A percentile compares a stretch with the other conserved stretches of the same genome.
Conservation (phyloP, 148 eudicot genomes). For the Diospyros lotus region DNA sequence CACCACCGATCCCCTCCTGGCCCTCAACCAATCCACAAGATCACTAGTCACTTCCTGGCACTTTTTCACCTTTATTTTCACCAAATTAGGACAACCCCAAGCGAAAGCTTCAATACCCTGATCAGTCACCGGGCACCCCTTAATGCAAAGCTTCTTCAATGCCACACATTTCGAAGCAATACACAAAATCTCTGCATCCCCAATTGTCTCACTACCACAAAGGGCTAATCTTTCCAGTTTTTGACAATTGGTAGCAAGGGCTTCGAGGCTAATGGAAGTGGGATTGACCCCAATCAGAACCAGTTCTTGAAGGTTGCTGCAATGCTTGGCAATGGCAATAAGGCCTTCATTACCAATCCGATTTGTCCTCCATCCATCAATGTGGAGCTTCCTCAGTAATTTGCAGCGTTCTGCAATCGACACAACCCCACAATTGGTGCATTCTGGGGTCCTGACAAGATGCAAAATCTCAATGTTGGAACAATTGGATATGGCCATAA, state of each 20-base stretch:
- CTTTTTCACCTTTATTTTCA: slow-evolving; percentile 80
- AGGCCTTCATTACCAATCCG: slow-evolving; percentile 76
- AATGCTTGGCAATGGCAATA: slow-evolving; percentile 56
- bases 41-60: slow-evolving; percentile 67
- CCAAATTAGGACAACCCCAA: slow-evolving; percentile 75
- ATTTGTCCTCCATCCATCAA: slow-evolving; percentile 90
- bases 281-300: slow-evolving; percentile 78
- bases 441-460: slow-evolving; percentile 68
- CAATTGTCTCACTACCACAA: slow-evolving; percentile 77
- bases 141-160: slow-evolving; percentile 79
- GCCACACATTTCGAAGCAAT: slow-evolving; percentile 59
- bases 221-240: slow-evolving; percentile 69
- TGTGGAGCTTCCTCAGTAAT: slow-evolving; percentile 75
- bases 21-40: slow-evolving; percentile 54
- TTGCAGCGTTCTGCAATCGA: slow-evolving; percentile 61
- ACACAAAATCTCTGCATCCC: slow-evolving; percentile 63
- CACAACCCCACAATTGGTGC: slow-evolving; percentile 54
- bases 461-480: slow-evolving; percentile 60
- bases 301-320: slow-evolving; percentile 58
- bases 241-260: slow-evolving; percentile 51
- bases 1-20: slow-evolving; percentile 45
- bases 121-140: slow-evolving; percentile 73
- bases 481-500: slow-evolving; percentile 52
- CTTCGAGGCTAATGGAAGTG: slow-evolving; percentile 41
- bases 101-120: slow-evolving; percentile 66